Conservation (phyloP, 2,329 filamentous ascomycete species). For the Penicillium digitatum region DNA sequence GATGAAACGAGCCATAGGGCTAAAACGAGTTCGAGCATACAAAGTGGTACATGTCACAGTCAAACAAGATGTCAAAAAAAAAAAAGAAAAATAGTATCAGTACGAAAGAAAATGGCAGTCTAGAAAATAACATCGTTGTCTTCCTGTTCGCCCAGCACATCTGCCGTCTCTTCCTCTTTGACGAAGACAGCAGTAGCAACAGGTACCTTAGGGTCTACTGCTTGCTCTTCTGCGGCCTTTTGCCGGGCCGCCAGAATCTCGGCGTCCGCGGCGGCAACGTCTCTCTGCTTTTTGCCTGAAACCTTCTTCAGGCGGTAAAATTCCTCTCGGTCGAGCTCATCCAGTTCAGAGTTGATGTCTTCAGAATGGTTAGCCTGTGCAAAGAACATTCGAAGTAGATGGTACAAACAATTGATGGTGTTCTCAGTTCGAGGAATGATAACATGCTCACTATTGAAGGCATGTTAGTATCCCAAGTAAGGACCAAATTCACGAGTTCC, state of each 20-base stretch:
- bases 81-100: conserved; percentile 19
- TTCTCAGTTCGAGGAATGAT: conserved; percentile 98
- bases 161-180: conserved; percentile 48
- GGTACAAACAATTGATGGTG: conserved; percentile 81
- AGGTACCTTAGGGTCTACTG: conserved; percentile 42
- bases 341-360: conserved; percentile 97
- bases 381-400: neutral
- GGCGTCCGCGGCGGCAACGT: conserved; percentile 66
- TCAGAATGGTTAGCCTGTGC: conserved; percentile 3
- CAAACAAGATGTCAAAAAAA: conserved; percentile 6
- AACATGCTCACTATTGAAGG: conserved; percentile 50
- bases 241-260: conserved; percentile 61
- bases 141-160: conserved; percentile 70
- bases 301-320: conserved; percentile 98
- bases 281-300: conserved; percentile 76
- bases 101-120: conserved; percentile 20
- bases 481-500: neutral
- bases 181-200: conserved; percentile 37
- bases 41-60: conserved; percentile 13
- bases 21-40: conserved; percentile 4
- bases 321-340: conserved; percentile 95
- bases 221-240: conserved; percentile 52
- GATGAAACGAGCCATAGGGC: conserved; percentile 1
- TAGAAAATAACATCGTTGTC: conserved; percentile 86
- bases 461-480: conserved; percentile 13